phyloP scores from a whole-genome alignment of 2,329 filamentous ascomycete species.

The Botrytis deweyae region DNA sequence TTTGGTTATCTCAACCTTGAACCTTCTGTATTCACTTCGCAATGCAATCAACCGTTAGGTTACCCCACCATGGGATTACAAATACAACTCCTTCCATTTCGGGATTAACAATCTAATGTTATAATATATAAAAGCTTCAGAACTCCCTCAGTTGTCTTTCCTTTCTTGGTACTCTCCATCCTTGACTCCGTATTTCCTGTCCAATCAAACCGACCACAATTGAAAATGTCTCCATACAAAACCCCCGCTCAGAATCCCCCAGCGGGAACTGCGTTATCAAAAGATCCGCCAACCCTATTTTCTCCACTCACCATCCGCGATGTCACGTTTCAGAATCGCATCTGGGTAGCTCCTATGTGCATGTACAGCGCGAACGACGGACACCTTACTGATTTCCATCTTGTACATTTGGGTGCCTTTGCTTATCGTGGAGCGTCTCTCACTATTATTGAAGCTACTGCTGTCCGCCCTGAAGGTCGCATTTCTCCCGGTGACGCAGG shows the following conservation, averaged over 20 bases:
- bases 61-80: constrained; percentile 2
- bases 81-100: background rate
- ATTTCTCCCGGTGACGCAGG: constrained; percentile 38
- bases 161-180: background rate
- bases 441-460: constrained; percentile 40
- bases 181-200: background rate
- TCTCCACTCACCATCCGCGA: constrained; percentile 47
- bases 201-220: background rate
- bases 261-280: constrained; percentile 35
- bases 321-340: constrained; percentile 48
- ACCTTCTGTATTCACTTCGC: background rate
- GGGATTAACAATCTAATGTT: background rate
- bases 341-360: constrained; percentile 49
- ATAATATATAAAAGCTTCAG: background rate
- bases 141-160: background rate
- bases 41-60: background rate
- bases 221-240: background rate
- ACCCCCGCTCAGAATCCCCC: constrained; percentile 29
- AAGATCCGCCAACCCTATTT: constrained; percentile 43
- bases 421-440: constrained; percentile 39
- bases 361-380: constrained; percentile 40
- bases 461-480: constrained; percentile 39
- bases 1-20: background rate
- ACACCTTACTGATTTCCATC: constrained; percentile 40
- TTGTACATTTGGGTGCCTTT: constrained; percentile 38